These are phyloP conservation scores for Yamadazyma tumulicola DNA, from an alignment of 805 yeast genomes.

Conservation along the genomic window DNA sequence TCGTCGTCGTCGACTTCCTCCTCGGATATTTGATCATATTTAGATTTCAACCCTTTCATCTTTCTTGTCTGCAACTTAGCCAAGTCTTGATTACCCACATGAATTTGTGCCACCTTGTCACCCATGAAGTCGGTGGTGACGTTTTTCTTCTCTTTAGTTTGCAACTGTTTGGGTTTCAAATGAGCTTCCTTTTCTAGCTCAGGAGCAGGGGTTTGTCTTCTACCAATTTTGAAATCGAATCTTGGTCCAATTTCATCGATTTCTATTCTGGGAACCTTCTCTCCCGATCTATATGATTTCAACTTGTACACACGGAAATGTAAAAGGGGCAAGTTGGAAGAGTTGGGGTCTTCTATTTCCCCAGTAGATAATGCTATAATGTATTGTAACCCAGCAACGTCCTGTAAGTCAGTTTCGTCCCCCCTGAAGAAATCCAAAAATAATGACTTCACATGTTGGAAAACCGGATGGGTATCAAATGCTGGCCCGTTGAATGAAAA, in stretches of 20 bases:
- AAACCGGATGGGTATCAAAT: conserved; percentile 86
- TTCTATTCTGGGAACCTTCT: conserved; percentile 91
- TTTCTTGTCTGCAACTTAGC: conserved; percentile 90
- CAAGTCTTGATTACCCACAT: conserved; percentile 93
- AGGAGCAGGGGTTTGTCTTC: conserved; percentile 76
- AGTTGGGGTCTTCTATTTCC: conserved; percentile 72
- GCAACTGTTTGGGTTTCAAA: conserved; percentile 76
- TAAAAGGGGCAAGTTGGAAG: conserved; percentile 69
- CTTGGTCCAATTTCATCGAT: conserved; percentile 95
- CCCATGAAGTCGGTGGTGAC: conserved; percentile 85
- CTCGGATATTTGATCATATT: conserved; percentile 71
- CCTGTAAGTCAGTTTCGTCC: conserved; percentile 74
- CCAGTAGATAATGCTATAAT: conserved; percentile 78
- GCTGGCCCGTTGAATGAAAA: conserved; percentile 89
- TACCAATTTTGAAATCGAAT: conserved; percentile 86
- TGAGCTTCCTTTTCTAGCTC: conserved; percentile 89
- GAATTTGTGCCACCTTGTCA: conserved; percentile 94
- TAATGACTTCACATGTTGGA: conserved; percentile 78
- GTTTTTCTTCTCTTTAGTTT: conserved; percentile 82
- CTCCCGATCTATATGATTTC: conserved; percentile 77
- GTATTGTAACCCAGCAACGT: conserved; percentile 92
- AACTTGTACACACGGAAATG: conserved; percentile 89
- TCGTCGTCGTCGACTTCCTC: conserved; percentile 24
- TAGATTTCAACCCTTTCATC: conserved; percentile 94
- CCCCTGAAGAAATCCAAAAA: conserved; percentile 91